Evolutionary conservation across 2,329 filamentous ascomycete genomes (phyloP).

Genomic region (Phyllosticta paracitricarpa): DNA sequence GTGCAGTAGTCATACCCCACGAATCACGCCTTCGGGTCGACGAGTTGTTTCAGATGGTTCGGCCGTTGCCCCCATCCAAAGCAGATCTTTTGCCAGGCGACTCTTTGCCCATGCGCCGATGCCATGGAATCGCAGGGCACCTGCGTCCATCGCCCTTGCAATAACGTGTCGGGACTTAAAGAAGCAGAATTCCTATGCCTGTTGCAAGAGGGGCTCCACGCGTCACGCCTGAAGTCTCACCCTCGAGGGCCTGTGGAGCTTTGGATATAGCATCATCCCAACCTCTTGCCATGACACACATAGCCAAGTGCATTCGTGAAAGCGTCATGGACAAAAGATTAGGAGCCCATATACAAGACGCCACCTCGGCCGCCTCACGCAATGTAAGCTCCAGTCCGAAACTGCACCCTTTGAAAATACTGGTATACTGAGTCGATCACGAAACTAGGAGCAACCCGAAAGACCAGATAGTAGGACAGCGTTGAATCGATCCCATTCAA

Average conservation of each 20-base stretch:
- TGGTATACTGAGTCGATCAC: constrained; percentile 19
- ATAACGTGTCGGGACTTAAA: constrained; percentile 8
- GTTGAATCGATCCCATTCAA: not conserved
- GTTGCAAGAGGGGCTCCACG: constrained; percentile 8
- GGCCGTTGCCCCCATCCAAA: constrained; percentile 3
- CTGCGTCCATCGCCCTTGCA: constrained; percentile 8
- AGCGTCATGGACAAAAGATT: constrained; percentile 18
- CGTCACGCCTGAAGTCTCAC: constrained; percentile 9
- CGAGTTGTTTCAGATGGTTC: constrained; percentile 10
- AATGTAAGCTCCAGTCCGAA: constrained; percentile 1
- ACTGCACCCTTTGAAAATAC: constrained; percentile 16
- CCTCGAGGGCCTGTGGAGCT: constrained; percentile 1
- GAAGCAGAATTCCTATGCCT: constrained; percentile 7
- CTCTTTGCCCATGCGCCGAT: constrained; percentile 5
- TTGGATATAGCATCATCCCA: not conserved
- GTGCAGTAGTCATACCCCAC: constrained; percentile 7
- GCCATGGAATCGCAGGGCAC: constrained; percentile 7
- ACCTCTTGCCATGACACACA: constrained; percentile 31
- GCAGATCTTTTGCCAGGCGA: constrained; percentile 6
- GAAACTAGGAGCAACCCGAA: constrained; percentile 18
- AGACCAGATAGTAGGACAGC: constrained; percentile 5
- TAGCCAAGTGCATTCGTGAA: constrained; percentile 33
- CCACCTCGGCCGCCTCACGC: not conserved
- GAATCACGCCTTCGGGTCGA: constrained; percentile 11
- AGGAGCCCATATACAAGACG: constrained; percentile 24